Percentiles rank a stretch among this genome's conserved stretches.
These are phyloP conservation scores for Rhodotorula sp. DNA, from an alignment of 1,284 basidiomycete genomes.

Conservation along the genomic window DNA sequence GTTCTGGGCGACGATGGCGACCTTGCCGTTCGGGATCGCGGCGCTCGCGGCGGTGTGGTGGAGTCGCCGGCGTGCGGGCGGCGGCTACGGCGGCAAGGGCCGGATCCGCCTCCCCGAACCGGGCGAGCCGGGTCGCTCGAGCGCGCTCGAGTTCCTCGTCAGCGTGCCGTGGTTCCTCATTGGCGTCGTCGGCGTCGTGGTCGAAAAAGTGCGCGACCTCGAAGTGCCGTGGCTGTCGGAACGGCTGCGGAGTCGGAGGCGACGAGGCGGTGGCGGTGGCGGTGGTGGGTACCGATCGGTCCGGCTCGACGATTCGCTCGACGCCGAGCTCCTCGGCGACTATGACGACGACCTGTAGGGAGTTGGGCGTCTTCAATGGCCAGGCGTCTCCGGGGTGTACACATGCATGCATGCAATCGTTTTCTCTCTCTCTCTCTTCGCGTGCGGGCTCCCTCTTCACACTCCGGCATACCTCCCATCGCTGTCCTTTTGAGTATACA, in stretches of 20 bases:
- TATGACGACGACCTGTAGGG: conserved; percentile 11
- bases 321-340: conserved; percentile 28
- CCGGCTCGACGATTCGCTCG: conserved; percentile 22
- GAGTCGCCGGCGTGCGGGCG: conserved; percentile 55
- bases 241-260: conserved; percentile 12
- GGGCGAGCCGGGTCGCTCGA: conserved; percentile 25
- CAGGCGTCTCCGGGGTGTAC: not conserved
- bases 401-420: not conserved
- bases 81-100: conserved; percentile 15
- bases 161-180: conserved; percentile 35
- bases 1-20: conserved; percentile 77
- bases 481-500: no score
- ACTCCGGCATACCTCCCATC: no score
- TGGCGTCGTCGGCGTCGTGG: conserved; percentile 22
- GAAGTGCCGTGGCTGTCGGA: conserved; percentile 30
- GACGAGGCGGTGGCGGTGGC: not conserved
- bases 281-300: conserved; percentile 19
- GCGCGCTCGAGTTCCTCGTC: conserved; percentile 27
- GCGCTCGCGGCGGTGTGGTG: conserved; percentile 74
- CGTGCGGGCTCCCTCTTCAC: no score
- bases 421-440: no score
- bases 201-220: conserved; percentile 20
- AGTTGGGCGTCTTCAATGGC: not conserved
- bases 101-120: conserved; percentile 37
- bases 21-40: conserved; percentile 71